Base-by-base conservation (phyloP, 2,329 filamentous ascomycete genomes). In the Calonectria crousiana region DNA sequence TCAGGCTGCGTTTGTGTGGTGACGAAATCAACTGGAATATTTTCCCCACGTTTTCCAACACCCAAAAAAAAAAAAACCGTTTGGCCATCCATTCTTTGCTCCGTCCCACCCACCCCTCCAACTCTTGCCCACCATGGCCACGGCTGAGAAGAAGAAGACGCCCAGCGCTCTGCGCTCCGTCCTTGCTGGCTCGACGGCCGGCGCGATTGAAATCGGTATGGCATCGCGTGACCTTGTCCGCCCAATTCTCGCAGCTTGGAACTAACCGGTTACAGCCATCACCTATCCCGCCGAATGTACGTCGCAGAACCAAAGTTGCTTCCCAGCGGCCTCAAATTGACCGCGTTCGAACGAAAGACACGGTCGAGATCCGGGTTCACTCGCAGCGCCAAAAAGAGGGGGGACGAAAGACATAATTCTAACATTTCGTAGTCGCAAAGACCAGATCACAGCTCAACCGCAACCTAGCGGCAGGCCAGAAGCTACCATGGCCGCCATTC, bases 221-320 rank as follows among this genome's bases (percentile, higher is more conserved):
- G 80, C 32, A 36, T 28, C 66, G 67, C 60, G 74, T 66, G 26
- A 36, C 38, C 30, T n/a, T 26, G 38, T n/a, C 28, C 32, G 56
- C 18, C 30, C 32, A 49, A 30, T 47, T 44, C 3, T 44, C 44
- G 20, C 44, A 60, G 53, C 62, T 71, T 66, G 30, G 41, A 68
- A 62, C 78, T 80, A 69, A 79, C 41, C 18, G 44, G 36, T n/a
- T 49, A 16, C 76, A 89, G 88, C 95, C 75, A 97, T 98, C 80
- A 98, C 96, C 77, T 98, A 98, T 85, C 96, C 96, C 71, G 95
- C 95, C 81, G 96, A 98, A 86, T 98, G 94, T 95, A 92, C 80
- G 90, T 85, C 71, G 34, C 36, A 49, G 32, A 53, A 9, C 14
- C 9, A 10, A 32, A 20, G 28, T 16, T 30, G 8, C 34, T 47